Evolutionary conservation across 352 stramenopile genomes (phyloP).

Genomic region (Pythium apleroticum): DNA sequence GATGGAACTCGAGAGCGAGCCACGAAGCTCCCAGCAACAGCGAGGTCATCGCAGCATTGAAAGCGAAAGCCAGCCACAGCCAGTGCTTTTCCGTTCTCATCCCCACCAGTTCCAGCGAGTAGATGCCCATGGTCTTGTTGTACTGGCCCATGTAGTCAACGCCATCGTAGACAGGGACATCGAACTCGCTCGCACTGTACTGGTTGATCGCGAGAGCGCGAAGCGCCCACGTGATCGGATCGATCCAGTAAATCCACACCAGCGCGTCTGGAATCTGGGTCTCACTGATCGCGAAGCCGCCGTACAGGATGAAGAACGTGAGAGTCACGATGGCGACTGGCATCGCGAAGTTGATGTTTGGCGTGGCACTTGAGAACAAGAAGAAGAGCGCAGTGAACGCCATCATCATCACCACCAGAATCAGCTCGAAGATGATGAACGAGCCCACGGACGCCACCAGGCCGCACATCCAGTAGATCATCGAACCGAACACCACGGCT

Average conservation of each 20-base stretch:
- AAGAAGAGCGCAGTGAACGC: conserved; percentile 33
- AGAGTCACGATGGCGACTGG: conserved; percentile 33
- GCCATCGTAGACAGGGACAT: conserved; percentile 33
- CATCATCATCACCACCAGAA: conserved; percentile 36
- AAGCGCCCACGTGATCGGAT: conserved; percentile 46
- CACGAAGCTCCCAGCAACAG: too few relatives aligned
- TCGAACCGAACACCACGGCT: conserved; percentile 33
- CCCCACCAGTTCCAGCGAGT: conserved; percentile 33
- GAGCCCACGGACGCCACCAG: conserved; percentile 14
- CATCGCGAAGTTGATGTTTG: conserved; percentile 31
- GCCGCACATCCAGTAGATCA: neutral
- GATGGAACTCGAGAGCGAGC: too few relatives aligned
- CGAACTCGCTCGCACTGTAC: conserved; percentile 28
- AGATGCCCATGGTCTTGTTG: conserved; percentile 34
- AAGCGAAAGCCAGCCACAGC: conserved; percentile 30
- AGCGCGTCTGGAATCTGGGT: conserved; percentile 40
- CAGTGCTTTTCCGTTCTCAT: too few relatives aligned
- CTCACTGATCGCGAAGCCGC: conserved; percentile 45
- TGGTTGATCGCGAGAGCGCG: conserved; percentile 40
- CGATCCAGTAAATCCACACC: conserved; percentile 56
- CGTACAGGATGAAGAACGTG: conserved; percentile 43
- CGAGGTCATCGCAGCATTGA: conserved; percentile 20
- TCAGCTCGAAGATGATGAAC: conserved; percentile 41
- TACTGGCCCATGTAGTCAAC: conserved; percentile 36
- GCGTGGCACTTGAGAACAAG: conserved; percentile 32